These are phyloP conservation scores for Melanogaster broomeanus DNA, from an alignment of 768 basidiomycete genomes.

Conservation along the genomic window DNA sequence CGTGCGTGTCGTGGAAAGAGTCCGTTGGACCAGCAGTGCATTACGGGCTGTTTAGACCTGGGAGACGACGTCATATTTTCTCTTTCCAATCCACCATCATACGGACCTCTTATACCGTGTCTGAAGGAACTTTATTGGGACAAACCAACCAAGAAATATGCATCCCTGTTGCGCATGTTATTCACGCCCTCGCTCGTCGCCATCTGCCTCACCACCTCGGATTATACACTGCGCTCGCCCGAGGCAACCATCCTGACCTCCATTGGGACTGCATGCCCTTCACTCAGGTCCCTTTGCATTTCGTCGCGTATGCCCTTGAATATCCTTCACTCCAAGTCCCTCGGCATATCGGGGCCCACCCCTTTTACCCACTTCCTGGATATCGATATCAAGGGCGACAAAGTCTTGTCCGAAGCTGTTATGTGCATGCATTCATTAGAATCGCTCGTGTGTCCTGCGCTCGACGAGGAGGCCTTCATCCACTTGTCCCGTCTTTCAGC, in stretches of 20 bases:
- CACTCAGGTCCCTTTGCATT: too few relatives aligned
- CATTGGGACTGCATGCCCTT: slow-evolving; percentile 22
- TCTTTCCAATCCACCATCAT: slow-evolving; percentile 22
- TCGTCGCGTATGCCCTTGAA: too few relatives aligned
- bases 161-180: slow-evolving; percentile 20
- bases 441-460: slow-evolving; percentile 16
- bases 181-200: slow-evolving; percentile 21
- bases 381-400: slow-evolving; percentile 13
- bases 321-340: slow-evolving; percentile 15
- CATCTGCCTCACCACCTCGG: slow-evolving; percentile 6
- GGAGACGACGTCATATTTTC: slow-evolving; percentile 25
- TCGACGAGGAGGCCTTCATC: slow-evolving; percentile 21
- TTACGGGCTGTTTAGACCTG: slow-evolving; percentile 3
- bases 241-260: slow-evolving; percentile 20
- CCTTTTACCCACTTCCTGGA: not conserved
- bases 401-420: slow-evolving; percentile 22
- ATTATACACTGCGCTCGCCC: slow-evolving; percentile 9
- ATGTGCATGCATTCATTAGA: slow-evolving; percentile 16
- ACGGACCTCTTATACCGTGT: slow-evolving; percentile 21
- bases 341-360: slow-evolving; percentile 5
- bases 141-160: slow-evolving; percentile 9
- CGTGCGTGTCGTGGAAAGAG: slow-evolving; percentile 13
- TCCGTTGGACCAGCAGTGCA: not conserved
- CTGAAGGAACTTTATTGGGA: slow-evolving; percentile 24
- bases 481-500: slow-evolving; percentile 24